Evolutionary conservation across 148 eudicot species (phyloP), one percentile per base, ranked within the genome.

Genomic region (Nepenthes gracilis): DNA sequence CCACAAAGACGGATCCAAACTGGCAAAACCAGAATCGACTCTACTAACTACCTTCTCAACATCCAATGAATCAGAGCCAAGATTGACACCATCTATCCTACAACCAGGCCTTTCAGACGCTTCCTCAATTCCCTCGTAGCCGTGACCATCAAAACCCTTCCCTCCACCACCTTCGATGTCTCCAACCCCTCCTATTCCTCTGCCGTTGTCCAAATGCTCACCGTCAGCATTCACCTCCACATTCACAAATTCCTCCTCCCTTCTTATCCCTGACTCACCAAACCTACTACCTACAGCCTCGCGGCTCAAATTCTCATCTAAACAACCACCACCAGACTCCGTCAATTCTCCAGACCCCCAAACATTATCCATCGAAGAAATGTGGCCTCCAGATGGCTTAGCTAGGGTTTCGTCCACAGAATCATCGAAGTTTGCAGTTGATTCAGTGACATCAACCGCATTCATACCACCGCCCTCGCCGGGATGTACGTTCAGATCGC

Each of bases 181-280:
- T 34, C 40, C 48, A 43, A 23, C 23, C 23, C 55, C 55, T 57
- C 70, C 62, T 48, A 7, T 14, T 55, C 64, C 61, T 53, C 15
- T 11, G 3, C 1, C 35, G 35, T 68, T 58, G 43, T 11, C 43
- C 33, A 34, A 13, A 12, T 54, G 9, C 6, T 58, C 54, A 2
- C 45, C 57, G 12, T 14, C 58, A 37, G 15, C 13, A 45, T 34
- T 48, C 4, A 35, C 71, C 60, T 54, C 47, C 54, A 40, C 12
- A 50, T 23, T 56, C 23, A 48, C 45, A 32, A 43, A 64, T 5
- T 37, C 74, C 33, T 5, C 4, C 36, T 54, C 54, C 2, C 32
- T 49, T 23, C 0, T 0, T 23, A 23, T 23, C 23, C 23, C 23
- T 23, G 23, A 23, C 23, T 23, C 23, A 23, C 23, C 23, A 23